Evolutionary conservation across 1,284 basidiomycete genomes (phyloP).

Genomic region (Omphalotus olearius): DNA sequence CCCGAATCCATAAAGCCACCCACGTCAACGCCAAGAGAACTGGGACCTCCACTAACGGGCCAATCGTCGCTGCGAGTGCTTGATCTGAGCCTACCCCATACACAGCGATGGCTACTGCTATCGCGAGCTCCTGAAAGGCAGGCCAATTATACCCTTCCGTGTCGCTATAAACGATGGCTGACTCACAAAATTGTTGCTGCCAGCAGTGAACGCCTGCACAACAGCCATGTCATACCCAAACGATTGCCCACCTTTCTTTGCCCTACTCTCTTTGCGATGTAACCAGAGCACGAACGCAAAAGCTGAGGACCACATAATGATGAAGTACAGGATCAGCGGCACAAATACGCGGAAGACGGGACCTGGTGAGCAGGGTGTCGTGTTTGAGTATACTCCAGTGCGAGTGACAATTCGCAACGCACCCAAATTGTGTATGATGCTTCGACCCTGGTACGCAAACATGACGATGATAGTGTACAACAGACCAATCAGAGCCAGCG

Average conservation of each 20-base stretch:
- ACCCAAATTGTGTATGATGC: constrained; percentile 39
- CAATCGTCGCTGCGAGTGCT: constrained; percentile 75
- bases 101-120: constrained; percentile 77
- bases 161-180: neutral
- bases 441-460: constrained; percentile 66
- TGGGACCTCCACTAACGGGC: constrained; percentile 77
- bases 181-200: constrained; percentile 52
- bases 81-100: constrained; percentile 75
- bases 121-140: constrained; percentile 62
- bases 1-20: constrained; percentile 47
- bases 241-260: constrained; percentile 6
- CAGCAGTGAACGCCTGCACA: constrained; percentile 61
- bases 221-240: constrained; percentile 70
- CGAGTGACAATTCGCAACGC: neutral
- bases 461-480: constrained; percentile 77
- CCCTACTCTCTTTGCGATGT: constrained; percentile 18
- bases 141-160: neutral
- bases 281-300: constrained; percentile 58
- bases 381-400: constrained; percentile 24
- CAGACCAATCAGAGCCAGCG: constrained; percentile 69
- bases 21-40: constrained; percentile 73
- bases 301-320: constrained; percentile 70
- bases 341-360: constrained; percentile 77
- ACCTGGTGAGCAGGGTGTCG: constrained; percentile 39
- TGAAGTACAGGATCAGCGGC: constrained; percentile 77